Percentiles rank a stretch among this genome's conserved stretches.
Conservation (phyloP, 1,284 basidiomycete genomes). For the Leccinum angustisporum region DNA sequence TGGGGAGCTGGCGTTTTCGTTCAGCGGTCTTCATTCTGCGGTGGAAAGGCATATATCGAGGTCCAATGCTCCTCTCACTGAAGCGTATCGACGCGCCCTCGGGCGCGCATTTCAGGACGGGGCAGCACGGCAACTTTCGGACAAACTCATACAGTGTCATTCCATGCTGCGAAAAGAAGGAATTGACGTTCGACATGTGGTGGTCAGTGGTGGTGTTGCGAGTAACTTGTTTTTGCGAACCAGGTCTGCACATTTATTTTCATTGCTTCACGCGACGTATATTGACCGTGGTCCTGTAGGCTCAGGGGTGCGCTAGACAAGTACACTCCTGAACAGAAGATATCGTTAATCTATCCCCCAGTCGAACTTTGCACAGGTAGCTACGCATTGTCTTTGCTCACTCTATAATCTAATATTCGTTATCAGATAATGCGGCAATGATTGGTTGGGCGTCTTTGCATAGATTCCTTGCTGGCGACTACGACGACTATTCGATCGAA, state of each 20-base stretch:
- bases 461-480: conserved; percentile 65
- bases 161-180: conserved; percentile 43
- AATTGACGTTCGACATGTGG: conserved; percentile 54
- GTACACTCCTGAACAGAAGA: conserved; percentile 34
- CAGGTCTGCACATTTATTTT: conserved; percentile 45
- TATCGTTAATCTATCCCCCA: conserved; percentile 66
- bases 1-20: conserved; percentile 70
- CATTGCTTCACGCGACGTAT: not conserved
- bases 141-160: conserved; percentile 69
- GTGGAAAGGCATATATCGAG: conserved; percentile 52
- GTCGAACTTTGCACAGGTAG: conserved; percentile 79
- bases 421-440: conserved; percentile 91
- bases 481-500: conserved; percentile 64
- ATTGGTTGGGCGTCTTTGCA: conserved; percentile 88
- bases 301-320: conserved; percentile 41
- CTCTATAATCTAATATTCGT: not conserved
- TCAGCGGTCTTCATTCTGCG: conserved; percentile 67
- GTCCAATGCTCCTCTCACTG: conserved; percentile 29
- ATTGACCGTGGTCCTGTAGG: conserved; percentile 32
- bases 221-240: conserved; percentile 73
- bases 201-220: conserved; percentile 90
- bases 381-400: not conserved
- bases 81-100: conserved; percentile 44
- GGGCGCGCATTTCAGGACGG: conserved; percentile 74
- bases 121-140: conserved; percentile 70